Evolutionary conservation across 225 moss, liverwort and hornwort genomes (phyloP).

Genomic region (Asterella californica): DNA sequence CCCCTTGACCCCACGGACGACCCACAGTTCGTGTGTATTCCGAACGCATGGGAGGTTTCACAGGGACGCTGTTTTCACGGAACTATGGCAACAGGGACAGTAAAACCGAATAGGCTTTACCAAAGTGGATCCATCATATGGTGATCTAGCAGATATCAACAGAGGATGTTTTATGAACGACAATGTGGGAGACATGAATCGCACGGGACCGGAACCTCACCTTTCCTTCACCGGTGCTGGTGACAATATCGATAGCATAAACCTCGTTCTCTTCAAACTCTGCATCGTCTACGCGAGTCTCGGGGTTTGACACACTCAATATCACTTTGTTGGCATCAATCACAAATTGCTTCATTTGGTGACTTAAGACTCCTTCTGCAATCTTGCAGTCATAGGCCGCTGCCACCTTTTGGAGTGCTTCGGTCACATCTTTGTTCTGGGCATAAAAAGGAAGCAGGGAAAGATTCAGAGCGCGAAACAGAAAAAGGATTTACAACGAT

Average conservation of each 20-base stretch:
- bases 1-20: neutral
- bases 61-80: too few species aligned
- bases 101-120: too few species aligned
- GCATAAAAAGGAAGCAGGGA: neutral
- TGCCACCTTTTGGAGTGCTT: slow-evolving; percentile 96
- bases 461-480: neutral
- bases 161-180: neutral
- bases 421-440: slow-evolving; percentile 99
- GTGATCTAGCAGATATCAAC: neutral
- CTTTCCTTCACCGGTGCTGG: slow-evolving; percentile 98
- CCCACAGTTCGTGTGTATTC: too few species aligned
- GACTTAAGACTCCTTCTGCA: slow-evolving; percentile 94
- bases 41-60: too few species aligned
- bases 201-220: slow-evolving; percentile 24
- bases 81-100: too few species aligned
- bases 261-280: slow-evolving; percentile 99
- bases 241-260: slow-evolving; percentile 93
- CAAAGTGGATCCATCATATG: too few species aligned
- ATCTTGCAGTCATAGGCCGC: slow-evolving; percentile 97
- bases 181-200: neutral
- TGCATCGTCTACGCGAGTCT: slow-evolving; percentile 93
- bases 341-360: slow-evolving; percentile 99
- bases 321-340: slow-evolving; percentile 98
- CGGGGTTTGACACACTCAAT: slow-evolving; percentile 77
- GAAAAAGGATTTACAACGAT: neutral